Evolutionary conservation across 352 stramenopile species (phyloP), one percentile per base, ranked within the genome.

Genomic region (Globisporangium mamillatum): DNA sequence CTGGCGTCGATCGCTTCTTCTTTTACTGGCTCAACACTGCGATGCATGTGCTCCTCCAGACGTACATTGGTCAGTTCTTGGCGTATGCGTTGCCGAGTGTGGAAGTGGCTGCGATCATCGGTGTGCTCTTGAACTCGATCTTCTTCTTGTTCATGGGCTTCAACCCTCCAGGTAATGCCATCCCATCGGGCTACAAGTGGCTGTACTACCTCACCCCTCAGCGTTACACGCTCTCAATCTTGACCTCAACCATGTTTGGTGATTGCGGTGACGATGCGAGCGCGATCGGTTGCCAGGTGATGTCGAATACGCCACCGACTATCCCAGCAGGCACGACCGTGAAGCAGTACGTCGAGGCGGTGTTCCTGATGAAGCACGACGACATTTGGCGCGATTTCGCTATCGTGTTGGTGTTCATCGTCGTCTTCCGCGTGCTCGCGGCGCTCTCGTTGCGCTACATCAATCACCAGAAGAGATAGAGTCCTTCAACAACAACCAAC

Each of bases 281-380:
- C 20, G 27, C 1, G 53, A 59, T 59, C 3, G 53, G 53, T 14
- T 34, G 53, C 53, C 1, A 0, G 53, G 27, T 59, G 12, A 59
- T 59, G 53, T 22, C 22, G 27, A 59, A 27, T 1, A 59, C 27
- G 22, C 20, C 27, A 3, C 9, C 27, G 27, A 59, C 27, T 4
- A 34, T 59, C 6, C 53, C 53, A 59, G 22, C 20, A 4, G 27
- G 56, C 9, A 62, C 68, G 52, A 77, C 67, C 1, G 60, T 80
- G 52, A 62, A 62, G 56, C 10, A 34, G 24, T 38, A 62, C 34
- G 56, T 62, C 25, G 70, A 76, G 59, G 25, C 4, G n/a, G 56
- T 73, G 38, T 76, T 76, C 66, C 50, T 67, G 36, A 76, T 76
- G 66, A 64, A 70, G 41, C 53, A 72, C 29, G 63, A 70, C 56